These are phyloP conservation scores for Phytophthora citricola DNA, from an alignment of 352 stramenopile genomes.

Conservation along the genomic window DNA sequence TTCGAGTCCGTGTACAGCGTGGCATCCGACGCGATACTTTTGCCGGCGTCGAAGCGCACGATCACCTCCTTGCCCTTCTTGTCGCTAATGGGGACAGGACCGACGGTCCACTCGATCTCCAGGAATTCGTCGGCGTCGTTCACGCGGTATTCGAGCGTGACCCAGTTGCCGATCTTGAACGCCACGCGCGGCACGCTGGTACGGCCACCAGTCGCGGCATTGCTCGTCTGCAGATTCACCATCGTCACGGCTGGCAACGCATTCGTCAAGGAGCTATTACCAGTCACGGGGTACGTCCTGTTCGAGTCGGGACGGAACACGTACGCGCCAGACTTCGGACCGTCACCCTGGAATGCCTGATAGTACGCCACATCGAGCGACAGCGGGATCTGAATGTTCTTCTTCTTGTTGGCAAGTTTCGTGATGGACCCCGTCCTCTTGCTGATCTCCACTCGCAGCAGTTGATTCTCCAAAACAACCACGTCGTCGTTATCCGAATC, in stretches of 20 bases:
- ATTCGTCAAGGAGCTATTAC: conserved; percentile 10
- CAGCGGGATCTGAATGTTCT: conserved; percentile 65
- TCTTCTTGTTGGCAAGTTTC: conserved; percentile 77
- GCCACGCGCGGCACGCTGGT: conserved; percentile 57
- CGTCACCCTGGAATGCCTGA: conserved; percentile 57
- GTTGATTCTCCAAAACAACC: conserved; percentile 68
- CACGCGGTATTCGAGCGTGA: conserved; percentile 92
- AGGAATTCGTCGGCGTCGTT: conserved; percentile 87
- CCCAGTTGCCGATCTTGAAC: conserved; percentile 87
- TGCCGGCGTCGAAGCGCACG: conserved; percentile 82
- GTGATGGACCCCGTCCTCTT: conserved; percentile 58
- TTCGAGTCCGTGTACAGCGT: conserved; percentile 96
- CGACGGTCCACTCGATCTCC: conserved; percentile 95
- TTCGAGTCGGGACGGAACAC: conserved; percentile 94
- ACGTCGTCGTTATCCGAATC: conserved; percentile 22
- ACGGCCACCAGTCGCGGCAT: conserved; percentile 20
- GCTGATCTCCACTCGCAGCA: conserved; percentile 62
- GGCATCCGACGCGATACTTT: conserved; percentile 54
- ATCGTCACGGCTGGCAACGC: conserved; percentile 38
- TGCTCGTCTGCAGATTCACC: conserved; percentile 51
- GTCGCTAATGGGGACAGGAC: conserved; percentile 72
- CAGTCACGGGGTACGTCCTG: conserved; percentile 55
- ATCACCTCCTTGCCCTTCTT: conserved; percentile 97
- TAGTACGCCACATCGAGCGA: conserved; percentile 69
- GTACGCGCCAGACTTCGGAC: conserved; percentile 95